A percentile compares a stretch with the other conserved stretches of the same genome.
These are phyloP conservation scores for Gonapodya prolifera DNA, from an alignment of 192 early-diverging fungal genomes.

Conservation along the genomic window DNA sequence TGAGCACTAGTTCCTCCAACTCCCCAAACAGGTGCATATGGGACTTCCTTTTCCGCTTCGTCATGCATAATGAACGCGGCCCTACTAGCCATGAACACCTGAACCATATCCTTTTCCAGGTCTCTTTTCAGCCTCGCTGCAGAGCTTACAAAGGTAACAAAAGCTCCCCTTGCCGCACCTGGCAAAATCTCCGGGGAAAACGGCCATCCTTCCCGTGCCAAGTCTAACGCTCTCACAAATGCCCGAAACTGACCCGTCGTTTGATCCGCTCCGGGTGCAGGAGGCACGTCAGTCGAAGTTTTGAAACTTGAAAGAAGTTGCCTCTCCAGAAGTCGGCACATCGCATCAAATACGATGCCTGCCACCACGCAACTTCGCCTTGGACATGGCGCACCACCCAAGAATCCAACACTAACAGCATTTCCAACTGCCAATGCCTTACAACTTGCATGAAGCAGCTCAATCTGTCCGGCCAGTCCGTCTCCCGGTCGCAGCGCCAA, in stretches of 20 bases:
- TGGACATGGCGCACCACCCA: background rate
- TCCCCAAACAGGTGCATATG: constrained; percentile 14
- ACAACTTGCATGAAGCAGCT: background rate
- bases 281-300: background rate
- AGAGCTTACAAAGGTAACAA: background rate
- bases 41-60: background rate
- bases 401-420: background rate
- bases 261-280: background rate
- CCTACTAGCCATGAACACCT: constrained; percentile 15
- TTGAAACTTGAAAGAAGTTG: background rate
- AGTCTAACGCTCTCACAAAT: background rate
- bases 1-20: constrained; percentile 7
- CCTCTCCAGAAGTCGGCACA: background rate
- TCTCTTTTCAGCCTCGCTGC: background rate
- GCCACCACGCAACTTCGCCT: background rate
- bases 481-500: background rate
- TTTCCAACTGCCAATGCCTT: background rate
- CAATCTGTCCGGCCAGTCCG: background rate
- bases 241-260: background rate
- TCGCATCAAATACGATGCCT: background rate
- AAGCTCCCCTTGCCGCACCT: background rate
- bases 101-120: constrained; percentile 8
- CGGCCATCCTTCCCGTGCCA: background rate
- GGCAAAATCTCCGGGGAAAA: background rate
- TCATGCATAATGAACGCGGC: constrained; percentile 11